Conservation (phyloP, 495 filamentous ascomycete species). For the Corynascus novoguineensis region DNA sequence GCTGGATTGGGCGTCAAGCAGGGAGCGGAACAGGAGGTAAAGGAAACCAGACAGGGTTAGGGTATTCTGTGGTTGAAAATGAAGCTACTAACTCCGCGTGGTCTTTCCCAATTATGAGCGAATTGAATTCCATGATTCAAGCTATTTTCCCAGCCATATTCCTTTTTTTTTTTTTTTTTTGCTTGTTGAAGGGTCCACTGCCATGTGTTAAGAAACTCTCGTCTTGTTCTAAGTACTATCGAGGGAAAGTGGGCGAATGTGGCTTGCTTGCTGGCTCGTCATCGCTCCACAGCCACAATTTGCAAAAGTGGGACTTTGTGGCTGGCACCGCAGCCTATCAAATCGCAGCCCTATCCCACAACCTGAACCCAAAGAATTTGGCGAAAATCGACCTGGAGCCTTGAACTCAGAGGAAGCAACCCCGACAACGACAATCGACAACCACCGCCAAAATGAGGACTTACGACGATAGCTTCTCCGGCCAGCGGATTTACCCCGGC, state of each 20-base stretch:
- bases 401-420: slow-evolving; percentile 30
- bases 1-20: neutral
- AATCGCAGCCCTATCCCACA: slow-evolving; percentile 36
- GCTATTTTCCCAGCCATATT: no score
- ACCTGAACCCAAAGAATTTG: slow-evolving; percentile 35
- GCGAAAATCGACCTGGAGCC: slow-evolving; percentile 32
- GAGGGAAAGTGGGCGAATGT: no score
- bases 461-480: slow-evolving; percentile 98
- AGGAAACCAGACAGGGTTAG: neutral
- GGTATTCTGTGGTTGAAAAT: neutral
- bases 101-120: no score
- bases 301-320: slow-evolving; percentile 13
- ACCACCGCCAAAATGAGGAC: slow-evolving; percentile 79
- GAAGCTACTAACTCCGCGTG: no score
- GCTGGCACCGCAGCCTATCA: slow-evolving; percentile 28
- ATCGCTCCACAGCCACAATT: neutral
- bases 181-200: no score
- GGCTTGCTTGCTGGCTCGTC: neutral
- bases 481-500: slow-evolving; percentile 97
- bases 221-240: no score
- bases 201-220: no score
- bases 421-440: slow-evolving; percentile 35
- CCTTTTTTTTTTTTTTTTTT: no score
- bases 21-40: neutral
- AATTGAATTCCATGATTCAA: no score